Evolutionary conservation across 176 grass and related monocot genomes (phyloP), one percentile per base, ranked within the genome.

Genomic region (Eremochloa ophiuroides): DNA sequence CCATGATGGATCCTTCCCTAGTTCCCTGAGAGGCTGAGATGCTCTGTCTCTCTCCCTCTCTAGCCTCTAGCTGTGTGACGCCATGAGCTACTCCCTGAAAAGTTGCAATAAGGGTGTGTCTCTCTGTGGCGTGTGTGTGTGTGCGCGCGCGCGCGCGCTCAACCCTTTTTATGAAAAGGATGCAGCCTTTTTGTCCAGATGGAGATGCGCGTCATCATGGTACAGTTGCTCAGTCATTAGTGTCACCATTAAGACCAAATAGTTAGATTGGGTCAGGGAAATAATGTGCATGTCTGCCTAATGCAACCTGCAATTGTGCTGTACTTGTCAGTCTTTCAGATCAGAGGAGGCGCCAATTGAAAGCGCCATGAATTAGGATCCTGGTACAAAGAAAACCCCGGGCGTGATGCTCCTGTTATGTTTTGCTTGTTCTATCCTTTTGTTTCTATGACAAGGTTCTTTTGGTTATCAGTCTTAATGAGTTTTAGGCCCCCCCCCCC

Each of bases 321-420:
- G 71, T 81, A 61, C 40, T 30, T 76, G 16, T 42, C 69, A 46
- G 63, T 18, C 63, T 38, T 82, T 81, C 73, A 77, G 56, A 75
- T 82, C 53, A 69, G 30, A 75, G 34, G 23, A n/a, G 61, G 14
- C 66, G 31, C 23, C 6, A 63, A 71, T 82, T 63, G 10, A 87
- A 82, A 26, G 79, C 53, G 76, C 70, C 46, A 75, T 62, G 71
- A 81, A 80, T 81, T 81, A 70, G 85, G 70, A 75, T 67, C 28
- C 6, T 68, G 59, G 84, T 86, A 81, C 85, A 75, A 41, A 16
- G 44, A 13, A 43, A 71, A 47, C 8, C 7, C 13, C 39, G 41
- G 5, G 11, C 75, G 61, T 18, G 74, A 62, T 69, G 17, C 17
- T 29, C 25, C 20, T 86, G 62, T 61, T 62, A 40, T 76, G 65